Base-by-base conservation (phyloP, 1,284 basidiomycete species). In the Caloboletus firmus region DNA sequence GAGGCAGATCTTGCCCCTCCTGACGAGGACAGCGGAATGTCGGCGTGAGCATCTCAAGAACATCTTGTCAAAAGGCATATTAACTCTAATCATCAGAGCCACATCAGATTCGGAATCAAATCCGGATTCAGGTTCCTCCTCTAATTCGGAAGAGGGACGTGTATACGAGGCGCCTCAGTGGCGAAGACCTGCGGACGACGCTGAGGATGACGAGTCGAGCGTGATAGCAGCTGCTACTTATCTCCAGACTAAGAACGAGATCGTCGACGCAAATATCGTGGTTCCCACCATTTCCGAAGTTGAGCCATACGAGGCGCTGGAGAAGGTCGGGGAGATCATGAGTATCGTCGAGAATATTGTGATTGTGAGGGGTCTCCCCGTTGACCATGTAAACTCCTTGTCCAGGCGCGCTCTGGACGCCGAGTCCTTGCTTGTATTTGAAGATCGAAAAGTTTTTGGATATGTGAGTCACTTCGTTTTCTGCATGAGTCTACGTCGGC, bases 401-500 rank as follows among this genome's bases (percentile, higher is more conserved):
- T 79, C 77, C 36, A 80, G 84, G 58, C 77, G 76, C 39, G 84
- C 89, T 9, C 76, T 93, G 39, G 93, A 95, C 68, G 84, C 82
- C 32, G 93, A 92, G 36, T 94, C 91, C n/a, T 72, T 95, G 36
- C 79, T 95, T 40, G 89, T 93, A 26, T 92, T 93, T 64, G 85
- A 87, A 22, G 91, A 95, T 67, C 76, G 91, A 52, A 87, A 81
- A 59, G 90, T 95, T 32, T 68, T 95, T 59, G 93, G 93, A 47
- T 84, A 89, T 69, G 92, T 93, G 68, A 70, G 87, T 78, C 35
- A 48, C 18, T 55, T 49, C 47, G 22, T 41, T 26, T 36, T 49
- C 43, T 51, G 58, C 11, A n/a, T 28, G 32, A 41, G 22, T 32
- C 6, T 30, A 43, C 28, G 22, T 31, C 12, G 34, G 48, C 30